phyloP scores from a whole-genome alignment of 305 asterid species.

The Fraxinus nigra region DNA sequence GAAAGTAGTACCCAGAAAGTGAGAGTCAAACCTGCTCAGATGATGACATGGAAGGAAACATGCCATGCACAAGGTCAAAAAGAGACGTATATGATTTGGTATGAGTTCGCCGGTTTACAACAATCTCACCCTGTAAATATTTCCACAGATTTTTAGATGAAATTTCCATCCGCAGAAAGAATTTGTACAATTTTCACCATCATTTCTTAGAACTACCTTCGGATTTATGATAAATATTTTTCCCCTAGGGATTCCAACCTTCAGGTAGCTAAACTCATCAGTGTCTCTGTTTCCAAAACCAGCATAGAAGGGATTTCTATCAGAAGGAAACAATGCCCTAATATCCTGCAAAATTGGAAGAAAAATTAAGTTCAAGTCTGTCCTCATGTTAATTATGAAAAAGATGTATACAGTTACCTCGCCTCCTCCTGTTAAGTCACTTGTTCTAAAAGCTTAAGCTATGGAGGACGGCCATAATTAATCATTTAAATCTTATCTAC shows the following conservation, averaged over 20 bases:
- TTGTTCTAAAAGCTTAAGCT: background rate
- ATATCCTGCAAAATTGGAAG: slow-evolving; percentile 52
- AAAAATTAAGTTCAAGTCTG: slow-evolving; percentile 7
- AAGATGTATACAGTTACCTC: slow-evolving; percentile 1
- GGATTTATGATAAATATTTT: slow-evolving; percentile 93
- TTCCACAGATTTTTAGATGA: slow-evolving; percentile 18
- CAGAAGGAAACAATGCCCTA: slow-evolving; percentile 85
- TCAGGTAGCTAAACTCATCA: slow-evolving; percentile 91
- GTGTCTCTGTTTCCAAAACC: slow-evolving; percentile 97
- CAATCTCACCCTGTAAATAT: slow-evolving; percentile 76
- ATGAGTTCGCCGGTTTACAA: slow-evolving; percentile 68
- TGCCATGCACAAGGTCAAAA: slow-evolving; percentile 75
- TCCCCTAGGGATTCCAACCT: slow-evolving; percentile 90
- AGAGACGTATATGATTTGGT: slow-evolving; percentile 73
- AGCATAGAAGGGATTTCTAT: slow-evolving; percentile 87
- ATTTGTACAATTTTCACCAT: slow-evolving; percentile 2
- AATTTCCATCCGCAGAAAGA: background rate
- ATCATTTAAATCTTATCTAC: background rate
- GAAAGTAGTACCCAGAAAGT: background rate
- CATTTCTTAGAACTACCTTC: slow-evolving; percentile 47
- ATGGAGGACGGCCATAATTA: background rate
- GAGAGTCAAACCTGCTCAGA: slow-evolving; percentile 64
- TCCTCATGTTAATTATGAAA: background rate
- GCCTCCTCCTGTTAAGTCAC: background rate
- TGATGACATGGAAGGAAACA: slow-evolving; percentile 68